Percentiles rank a stretch among this genome's conserved stretches.
These are phyloP conservation scores for Oryza coarctata DNA, from an alignment of 176 grass and related monocot genomes.

Conservation along the genomic window DNA sequence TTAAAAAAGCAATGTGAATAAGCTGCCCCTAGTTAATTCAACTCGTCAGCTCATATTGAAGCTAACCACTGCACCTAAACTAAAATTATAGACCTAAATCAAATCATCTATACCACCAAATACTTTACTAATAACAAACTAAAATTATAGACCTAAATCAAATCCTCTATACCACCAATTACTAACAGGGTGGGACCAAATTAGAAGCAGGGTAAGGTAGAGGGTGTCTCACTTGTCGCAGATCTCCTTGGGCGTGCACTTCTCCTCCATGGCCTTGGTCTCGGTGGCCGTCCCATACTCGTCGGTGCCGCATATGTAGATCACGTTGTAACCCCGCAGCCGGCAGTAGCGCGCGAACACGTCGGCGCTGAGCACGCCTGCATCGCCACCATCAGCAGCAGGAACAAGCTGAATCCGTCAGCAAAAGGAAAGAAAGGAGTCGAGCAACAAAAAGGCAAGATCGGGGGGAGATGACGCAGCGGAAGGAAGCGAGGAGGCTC, in stretches of 20 bases:
- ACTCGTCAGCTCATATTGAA: neutral
- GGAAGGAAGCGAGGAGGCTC: slow-evolving; percentile 19
- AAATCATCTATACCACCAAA: neutral
- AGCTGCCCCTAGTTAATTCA: neutral
- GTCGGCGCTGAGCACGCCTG: slow-evolving; percentile 95
- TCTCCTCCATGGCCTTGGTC: slow-evolving; percentile 97
- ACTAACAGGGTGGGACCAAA: neutral
- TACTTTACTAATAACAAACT: too few relatives aligned
- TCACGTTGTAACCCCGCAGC: slow-evolving; percentile 78
- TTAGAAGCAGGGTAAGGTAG: slow-evolving; percentile 2
- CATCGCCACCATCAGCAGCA: neutral
- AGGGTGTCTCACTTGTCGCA: slow-evolving; percentile 73
- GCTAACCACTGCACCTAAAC: neutral
- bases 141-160: neutral
- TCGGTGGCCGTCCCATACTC: slow-evolving; percentile 98
- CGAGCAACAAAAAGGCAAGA: neutral
- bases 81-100: neutral
- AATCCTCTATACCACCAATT: neutral
- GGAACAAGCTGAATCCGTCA: neutral
- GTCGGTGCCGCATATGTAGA: slow-evolving; percentile 96
- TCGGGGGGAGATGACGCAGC: neutral
- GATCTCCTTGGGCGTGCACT: slow-evolving; percentile 92
- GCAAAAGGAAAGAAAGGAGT: neutral
- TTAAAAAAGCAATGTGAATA: neutral
- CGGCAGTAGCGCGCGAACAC: slow-evolving; percentile 94